Evolutionary conservation across 2,329 filamentous ascomycete genomes (phyloP), one percentile per base, ranked within the genome.

Genomic region (Phialophora chinensis): DNA sequence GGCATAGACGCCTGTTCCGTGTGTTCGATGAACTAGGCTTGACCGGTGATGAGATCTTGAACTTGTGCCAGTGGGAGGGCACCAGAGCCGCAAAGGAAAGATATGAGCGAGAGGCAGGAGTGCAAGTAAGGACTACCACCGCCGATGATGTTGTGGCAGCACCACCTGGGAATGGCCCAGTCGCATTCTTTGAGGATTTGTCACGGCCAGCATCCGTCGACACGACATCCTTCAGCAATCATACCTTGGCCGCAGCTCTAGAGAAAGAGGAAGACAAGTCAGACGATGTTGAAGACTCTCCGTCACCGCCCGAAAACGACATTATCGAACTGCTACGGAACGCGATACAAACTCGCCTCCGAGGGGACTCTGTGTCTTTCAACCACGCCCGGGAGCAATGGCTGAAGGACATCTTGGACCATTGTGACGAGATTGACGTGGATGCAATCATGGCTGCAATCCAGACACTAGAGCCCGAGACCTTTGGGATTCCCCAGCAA

Each of bases 81-180:
- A 83, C 82, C 68, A 81, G 82, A 74, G 82, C 79, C 35, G 79
- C 79, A 17, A 79, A 80, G 60, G 76, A 82, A 69, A 77, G 78
- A 62, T 82, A 82, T 69, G 79, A 82, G 69, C 77, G 75, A 55
- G 87, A 89, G 72, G 84, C 87, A 76, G 82, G 84, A n/a, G 79
- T 85, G 42, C 84, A 79, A 54, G 86, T 90, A 50, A 77, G 78
- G 64, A 87, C 89, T 73, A 89, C 87, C 2, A 90, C 87, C 3
- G 86, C 85, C 38, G 81, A 86, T 69, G 83, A 83, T 61, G 84
- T 89, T 62, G 77, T 76, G 31, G 66, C 63, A 35, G 63, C 66
- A 11, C 53, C 63, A 10, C 33, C 54, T 17, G 68, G 68, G 23
- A 53, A 31, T n/a, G 68, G 66, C 50, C 68, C 68, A 25, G 59